These are phyloP conservation scores for Penicillium sp. DNA, from an alignment of 2,329 filamentous ascomycete genomes.

Conservation along the genomic window DNA sequence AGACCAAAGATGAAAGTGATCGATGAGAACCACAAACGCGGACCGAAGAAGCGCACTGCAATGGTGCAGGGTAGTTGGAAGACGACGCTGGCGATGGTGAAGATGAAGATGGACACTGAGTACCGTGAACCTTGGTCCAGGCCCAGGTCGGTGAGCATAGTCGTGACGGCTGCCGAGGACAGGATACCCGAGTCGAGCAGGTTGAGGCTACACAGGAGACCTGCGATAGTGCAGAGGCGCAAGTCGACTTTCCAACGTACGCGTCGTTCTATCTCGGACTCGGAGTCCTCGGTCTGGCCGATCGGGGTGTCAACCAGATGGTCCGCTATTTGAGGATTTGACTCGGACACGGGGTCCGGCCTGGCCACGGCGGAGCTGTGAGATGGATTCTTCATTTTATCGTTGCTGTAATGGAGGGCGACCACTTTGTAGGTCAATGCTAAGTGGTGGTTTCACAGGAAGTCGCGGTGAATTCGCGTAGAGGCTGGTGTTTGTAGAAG, in stretches of 20 bases:
- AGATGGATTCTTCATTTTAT: no score
- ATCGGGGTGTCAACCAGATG: not conserved
- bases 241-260: conserved; percentile 66
- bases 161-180: conserved; percentile 68
- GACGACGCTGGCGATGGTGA: conserved; percentile 67
- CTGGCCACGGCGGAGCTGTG: not conserved
- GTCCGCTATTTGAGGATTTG: not conserved
- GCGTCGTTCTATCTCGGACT: conserved; percentile 42
- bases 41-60: conserved; percentile 65
- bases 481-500: not conserved
- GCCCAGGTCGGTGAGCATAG: conserved; percentile 64
- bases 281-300: no score
- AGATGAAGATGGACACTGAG: conserved; percentile 71
- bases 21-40: conserved; percentile 61
- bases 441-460: not conserved
- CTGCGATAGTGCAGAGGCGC: conserved; percentile 69
- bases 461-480: not conserved
- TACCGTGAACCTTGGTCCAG: conserved; percentile 64
- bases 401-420: no score
- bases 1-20: conserved; percentile 64
- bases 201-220: conserved; percentile 69
- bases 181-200: conserved; percentile 71
- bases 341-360: not conserved
- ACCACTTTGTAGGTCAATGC: not conserved
- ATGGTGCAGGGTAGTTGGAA: conserved; percentile 71